Evolutionary conservation across 306 rosid species (phyloP), one percentile per base, ranked within the genome.

Genomic region (Abrus precatorius): DNA sequence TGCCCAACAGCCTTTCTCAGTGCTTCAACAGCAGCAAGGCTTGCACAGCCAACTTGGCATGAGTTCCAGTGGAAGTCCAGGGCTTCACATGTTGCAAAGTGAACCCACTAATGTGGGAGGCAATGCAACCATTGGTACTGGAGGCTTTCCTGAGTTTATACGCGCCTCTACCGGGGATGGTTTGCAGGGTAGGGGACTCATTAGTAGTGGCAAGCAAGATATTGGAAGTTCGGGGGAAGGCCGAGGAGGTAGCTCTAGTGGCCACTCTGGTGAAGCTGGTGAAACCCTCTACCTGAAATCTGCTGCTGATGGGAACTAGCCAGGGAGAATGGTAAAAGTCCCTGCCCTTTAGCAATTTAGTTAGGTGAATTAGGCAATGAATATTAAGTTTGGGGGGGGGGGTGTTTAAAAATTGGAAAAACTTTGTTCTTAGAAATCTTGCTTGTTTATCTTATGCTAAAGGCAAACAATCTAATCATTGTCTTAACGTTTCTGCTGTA

Each of bases 11-110:
- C 93, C 91, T 10, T 92, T 76, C 82, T 76, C 97, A 4, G 84
- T 86, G 7, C 87, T 93, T 67, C 98, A 91, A 73, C 98, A 93
- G 79, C 99, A 82, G 88, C 91, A 92, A 85, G 90, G 92, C n/a
- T 72, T 93, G 78, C 96, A 91, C 66, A 72, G 85, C 78, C 99
- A 93, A 56, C 92, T 93, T 0, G 98, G 94, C 6, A 93, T 93
- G 90, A 86, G 83, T 67, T 88, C 94, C 2, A 69, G 91, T 48
- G 98, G 93, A 72, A 88, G 82, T 85, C 13, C 78, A 5, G 93
- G 92, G 4, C 90, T 93, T 41, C 94, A 93, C 94, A 92, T 96
- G 97, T 54, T 93, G 82, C 96, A 90, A 72, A 82, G 73, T n/a
- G 93, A 93, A 27, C 80, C 86, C 7, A 64, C 47, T 33, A 86